A percentile compares a stretch with the other conserved stretches of the same genome.
These are phyloP conservation scores for Zasmidium citrigriseum DNA, from an alignment of 2,329 filamentous ascomycete genomes.

Conservation along the genomic window DNA sequence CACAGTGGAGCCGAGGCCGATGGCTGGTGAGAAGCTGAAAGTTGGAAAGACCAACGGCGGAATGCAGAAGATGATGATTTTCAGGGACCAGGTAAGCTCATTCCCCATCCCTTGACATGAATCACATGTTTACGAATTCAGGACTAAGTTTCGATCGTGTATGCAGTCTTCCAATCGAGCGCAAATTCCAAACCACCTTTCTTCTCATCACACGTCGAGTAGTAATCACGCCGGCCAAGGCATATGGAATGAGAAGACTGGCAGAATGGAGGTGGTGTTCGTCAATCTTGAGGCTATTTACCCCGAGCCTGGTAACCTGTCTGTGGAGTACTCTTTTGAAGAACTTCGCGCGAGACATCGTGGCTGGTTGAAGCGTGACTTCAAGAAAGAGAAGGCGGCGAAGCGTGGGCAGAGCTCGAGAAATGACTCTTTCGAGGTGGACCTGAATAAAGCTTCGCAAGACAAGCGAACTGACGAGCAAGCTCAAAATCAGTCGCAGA, in stretches of 20 bases:
- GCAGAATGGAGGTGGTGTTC: conserved; percentile 82
- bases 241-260: conserved; percentile 77
- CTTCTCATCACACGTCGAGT: conserved; percentile 22
- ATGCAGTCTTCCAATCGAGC: conserved; percentile 49
- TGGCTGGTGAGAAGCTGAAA: conserved; percentile 88
- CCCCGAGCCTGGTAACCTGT: conserved; percentile 68
- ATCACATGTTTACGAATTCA: conserved; percentile 79
- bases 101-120: conserved; percentile 31
- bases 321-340: conserved; percentile 82
- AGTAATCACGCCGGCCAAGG: conserved; percentile 66
- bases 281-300: conserved; percentile 86
- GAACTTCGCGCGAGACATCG: conserved; percentile 79
- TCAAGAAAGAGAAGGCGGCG: conserved; percentile 40
- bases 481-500: neutral
- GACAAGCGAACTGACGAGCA: conserved; percentile 1
- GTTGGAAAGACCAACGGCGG: conserved; percentile 78
- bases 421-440: conserved; percentile 23
- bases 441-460: conserved; percentile 16
- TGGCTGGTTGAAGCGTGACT: conserved; percentile 64
- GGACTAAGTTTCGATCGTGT: conserved; percentile 81
- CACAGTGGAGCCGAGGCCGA: conserved; percentile 78
- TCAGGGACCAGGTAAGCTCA: conserved; percentile 89
- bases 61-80: conserved; percentile 82
- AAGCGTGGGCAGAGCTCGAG: conserved; percentile 7
- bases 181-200: conserved; percentile 31